Percentiles rank a stretch among this genome's conserved stretches.
phyloP scores from a whole-genome alignment of 1,284 basidiomycete genomes.

The Ceratobasidium sp. region DNA sequence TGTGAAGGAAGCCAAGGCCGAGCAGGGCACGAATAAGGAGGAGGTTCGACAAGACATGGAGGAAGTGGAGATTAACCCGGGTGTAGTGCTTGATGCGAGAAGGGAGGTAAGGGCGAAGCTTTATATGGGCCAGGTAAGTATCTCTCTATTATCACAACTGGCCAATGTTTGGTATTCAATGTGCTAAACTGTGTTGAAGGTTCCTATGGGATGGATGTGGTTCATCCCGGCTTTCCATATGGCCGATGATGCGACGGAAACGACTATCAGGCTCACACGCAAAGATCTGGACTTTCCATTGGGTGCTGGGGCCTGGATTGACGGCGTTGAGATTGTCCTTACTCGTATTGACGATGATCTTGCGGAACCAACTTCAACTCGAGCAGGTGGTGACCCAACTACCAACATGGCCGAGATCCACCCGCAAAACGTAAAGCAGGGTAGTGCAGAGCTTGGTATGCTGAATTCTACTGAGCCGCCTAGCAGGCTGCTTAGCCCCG shows the following conservation, averaged over 20 bases:
- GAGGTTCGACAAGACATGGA: slow-evolving; percentile 36
- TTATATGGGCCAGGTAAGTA: slow-evolving; percentile 77
- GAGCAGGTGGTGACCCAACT: slow-evolving; percentile 1
- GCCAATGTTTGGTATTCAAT: background rate
- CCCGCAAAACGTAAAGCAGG: slow-evolving; percentile 5
- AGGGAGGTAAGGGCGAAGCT: slow-evolving; percentile 84
- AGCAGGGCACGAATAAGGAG: background rate
- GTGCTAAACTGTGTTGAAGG: slow-evolving; percentile 57
- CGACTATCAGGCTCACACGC: slow-evolving; percentile 62
- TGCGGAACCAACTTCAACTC: slow-evolving; percentile 38
- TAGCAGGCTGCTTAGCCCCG: slow-evolving; percentile 23
- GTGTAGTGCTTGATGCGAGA: slow-evolving; percentile 74
- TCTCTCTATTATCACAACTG: background rate
- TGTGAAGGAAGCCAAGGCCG: slow-evolving; percentile 25
- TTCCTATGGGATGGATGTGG: slow-evolving; percentile 88
- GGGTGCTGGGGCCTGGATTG: slow-evolving; percentile 74
- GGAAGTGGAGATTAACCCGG: slow-evolving; percentile 49
- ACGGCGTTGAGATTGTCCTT: slow-evolving; percentile 70
- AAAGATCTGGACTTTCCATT: slow-evolving; percentile 83
- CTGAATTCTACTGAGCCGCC: background rate
- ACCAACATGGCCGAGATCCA: background rate
- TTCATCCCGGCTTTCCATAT: slow-evolving; percentile 87
- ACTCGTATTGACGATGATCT: slow-evolving; percentile 27
- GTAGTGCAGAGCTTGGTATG: background rate
- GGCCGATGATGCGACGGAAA: slow-evolving; percentile 57